phyloP scores from a whole-genome alignment of 306 rosid species.

The Cyclanthera cordifolia region DNA sequence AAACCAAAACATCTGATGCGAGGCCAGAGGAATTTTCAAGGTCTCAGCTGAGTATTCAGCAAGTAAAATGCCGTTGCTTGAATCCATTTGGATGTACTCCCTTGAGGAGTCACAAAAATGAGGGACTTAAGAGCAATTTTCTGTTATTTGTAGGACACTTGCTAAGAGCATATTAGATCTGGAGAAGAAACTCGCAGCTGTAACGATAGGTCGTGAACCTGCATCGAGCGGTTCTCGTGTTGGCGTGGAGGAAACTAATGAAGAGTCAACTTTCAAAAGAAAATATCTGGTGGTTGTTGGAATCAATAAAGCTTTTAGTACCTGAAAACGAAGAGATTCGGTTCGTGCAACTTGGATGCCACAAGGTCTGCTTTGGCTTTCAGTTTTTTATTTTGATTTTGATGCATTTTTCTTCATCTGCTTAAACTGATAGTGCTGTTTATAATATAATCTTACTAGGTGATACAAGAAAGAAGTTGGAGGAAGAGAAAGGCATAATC shows the following conservation, averaged over 20 bases:
- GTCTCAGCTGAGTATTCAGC: conserved; percentile 31
- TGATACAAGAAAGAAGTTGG: conserved; percentile 58
- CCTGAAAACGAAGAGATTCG: conserved; percentile 75
- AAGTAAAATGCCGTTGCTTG: conserved; percentile 25
- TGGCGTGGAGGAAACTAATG: conserved; percentile 26
- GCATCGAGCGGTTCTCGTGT: conserved; percentile 17
- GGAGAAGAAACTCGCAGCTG: conserved; percentile 44
- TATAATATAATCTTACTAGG: conserved; percentile 25
- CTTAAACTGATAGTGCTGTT: neutral
- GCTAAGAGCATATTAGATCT: conserved; percentile 38
- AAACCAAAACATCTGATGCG: conserved; percentile 30
- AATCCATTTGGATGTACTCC: neutral
- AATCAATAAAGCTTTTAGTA: conserved; percentile 78
- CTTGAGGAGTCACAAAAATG: conserved; percentile 18
- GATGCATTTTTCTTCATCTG: neutral
- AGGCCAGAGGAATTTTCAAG: conserved; percentile 32
- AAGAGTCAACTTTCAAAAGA: conserved; percentile 36
- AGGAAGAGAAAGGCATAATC: conserved; percentile 78
- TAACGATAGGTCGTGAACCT: conserved; percentile 23
- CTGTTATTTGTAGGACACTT: conserved; percentile 20
- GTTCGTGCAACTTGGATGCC: conserved; percentile 95
- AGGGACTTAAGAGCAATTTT: neutral
- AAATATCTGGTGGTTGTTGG: conserved; percentile 76
- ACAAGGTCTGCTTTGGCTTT: conserved; percentile 50
- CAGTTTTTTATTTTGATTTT: neutral